A percentile compares a stretch with the other conserved stretches of the same genome.
Evolutionary conservation across 805 yeast genomes (phyloP).

Genomic region (Cyberlindnera maritima): DNA sequence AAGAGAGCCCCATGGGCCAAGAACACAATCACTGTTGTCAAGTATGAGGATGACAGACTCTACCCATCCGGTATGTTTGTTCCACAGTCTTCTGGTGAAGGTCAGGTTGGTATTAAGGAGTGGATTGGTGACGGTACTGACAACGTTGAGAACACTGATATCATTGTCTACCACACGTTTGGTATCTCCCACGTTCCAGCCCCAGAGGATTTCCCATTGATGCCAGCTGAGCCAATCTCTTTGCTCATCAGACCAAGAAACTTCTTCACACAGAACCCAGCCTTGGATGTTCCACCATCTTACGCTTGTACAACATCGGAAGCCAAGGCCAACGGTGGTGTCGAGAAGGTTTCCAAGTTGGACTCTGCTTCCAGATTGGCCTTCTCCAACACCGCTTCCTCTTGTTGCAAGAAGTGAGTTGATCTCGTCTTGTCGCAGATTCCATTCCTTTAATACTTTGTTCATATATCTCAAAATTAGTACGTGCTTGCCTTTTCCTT

Average conservation of each 20-base stretch:
- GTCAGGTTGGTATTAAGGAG: constrained; percentile 59
- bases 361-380: constrained; percentile 54
- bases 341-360: constrained; percentile 39
- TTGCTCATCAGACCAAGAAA: constrained; percentile 75
- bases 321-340: constrained; percentile 32
- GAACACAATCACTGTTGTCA: constrained; percentile 63
- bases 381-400: constrained; percentile 30
- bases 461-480: too few relatives aligned
- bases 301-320: constrained; percentile 46
- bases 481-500: too few relatives aligned
- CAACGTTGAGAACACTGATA: constrained; percentile 62
- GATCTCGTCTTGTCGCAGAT: neutral
- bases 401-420: constrained; percentile 26
- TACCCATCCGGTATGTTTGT: constrained; percentile 82
- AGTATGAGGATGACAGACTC: constrained; percentile 67
- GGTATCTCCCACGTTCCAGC: constrained; percentile 87
- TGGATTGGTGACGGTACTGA: constrained; percentile 67
- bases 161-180: constrained; percentile 76
- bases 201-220: constrained; percentile 86
- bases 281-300: constrained; percentile 70
- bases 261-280: constrained; percentile 76
- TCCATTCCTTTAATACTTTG: neutral
- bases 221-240: constrained; percentile 84
- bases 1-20: constrained; percentile 85
- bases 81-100: constrained; percentile 73